phyloP scores from a whole-genome alignment of 2,329 filamentous ascomycete genomes.

The Nakataea oryzae region DNA sequence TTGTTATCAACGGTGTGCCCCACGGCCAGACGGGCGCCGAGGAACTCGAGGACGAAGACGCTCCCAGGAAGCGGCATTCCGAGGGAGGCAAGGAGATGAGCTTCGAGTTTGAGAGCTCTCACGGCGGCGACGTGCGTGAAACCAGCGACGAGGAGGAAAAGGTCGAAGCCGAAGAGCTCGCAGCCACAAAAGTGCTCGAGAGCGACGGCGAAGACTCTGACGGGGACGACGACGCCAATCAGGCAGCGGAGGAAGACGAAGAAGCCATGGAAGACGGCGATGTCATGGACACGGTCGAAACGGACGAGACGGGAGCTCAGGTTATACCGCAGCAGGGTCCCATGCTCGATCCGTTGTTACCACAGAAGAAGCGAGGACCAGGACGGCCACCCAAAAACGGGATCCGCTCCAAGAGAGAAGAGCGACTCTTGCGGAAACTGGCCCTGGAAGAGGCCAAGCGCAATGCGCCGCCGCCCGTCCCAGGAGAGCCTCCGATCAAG shows the following conservation, averaged over 20 bases:
- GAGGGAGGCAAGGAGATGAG: conserved; percentile 61
- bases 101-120: conserved; percentile 58
- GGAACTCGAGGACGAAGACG: conserved; percentile 43
- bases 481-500: conserved; percentile 43
- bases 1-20: conserved; percentile 56
- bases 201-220: conserved; percentile 20
- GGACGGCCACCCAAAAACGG: conserved; percentile 77
- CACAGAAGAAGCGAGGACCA: conserved; percentile 62
- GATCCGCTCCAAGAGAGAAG: conserved; percentile 71
- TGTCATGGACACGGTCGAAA: conserved; percentile 20
- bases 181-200: conserved; percentile 4
- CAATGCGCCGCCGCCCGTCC: conserved; percentile 31
- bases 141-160: conserved; percentile 38
- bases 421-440: conserved; percentile 52
- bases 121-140: conserved; percentile 45
- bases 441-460: conserved; percentile 41
- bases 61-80: conserved; percentile 35
- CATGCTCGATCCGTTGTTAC: conserved; percentile 24
- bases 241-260: conserved; percentile 12
- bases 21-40: conserved; percentile 48
- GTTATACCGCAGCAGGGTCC: conserved; percentile 13
- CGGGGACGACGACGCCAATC: conserved; percentile 14
- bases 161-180: conserved; percentile 11
- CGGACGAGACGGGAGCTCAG: conserved; percentile 14
- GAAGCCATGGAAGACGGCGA: conserved; percentile 11